These are phyloP conservation scores for Ophiobolus disseminans DNA, from an alignment of 2,329 filamentous ascomycete genomes.

Conservation along the genomic window DNA sequence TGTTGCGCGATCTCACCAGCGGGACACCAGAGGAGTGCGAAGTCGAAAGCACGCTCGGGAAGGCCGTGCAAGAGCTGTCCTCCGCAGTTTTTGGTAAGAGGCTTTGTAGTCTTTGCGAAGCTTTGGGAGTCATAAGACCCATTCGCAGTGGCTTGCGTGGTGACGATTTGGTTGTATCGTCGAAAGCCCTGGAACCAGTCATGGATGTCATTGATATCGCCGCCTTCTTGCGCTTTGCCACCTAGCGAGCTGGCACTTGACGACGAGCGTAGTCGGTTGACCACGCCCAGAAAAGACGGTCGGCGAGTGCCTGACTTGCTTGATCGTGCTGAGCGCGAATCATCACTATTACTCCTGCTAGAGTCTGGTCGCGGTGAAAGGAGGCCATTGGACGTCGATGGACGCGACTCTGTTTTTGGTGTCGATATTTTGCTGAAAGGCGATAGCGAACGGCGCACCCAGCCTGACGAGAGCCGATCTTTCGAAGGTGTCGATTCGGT, in stretches of 20 bases:
- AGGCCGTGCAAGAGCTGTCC: constrained; percentile 39
- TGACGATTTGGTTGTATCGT: constrained; percentile 41
- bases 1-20: constrained; percentile 22
- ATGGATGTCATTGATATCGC: constrained; percentile 35
- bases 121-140: constrained; percentile 20
- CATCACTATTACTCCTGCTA: constrained; percentile 36
- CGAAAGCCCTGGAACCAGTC: constrained; percentile 42
- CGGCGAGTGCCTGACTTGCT: constrained; percentile 27
- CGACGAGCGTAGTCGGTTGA: constrained; percentile 35
- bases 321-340: constrained; percentile 33
- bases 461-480: constrained; percentile 31
- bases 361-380: constrained; percentile 24
- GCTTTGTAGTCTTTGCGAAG: constrained; percentile 31
- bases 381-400: constrained; percentile 20
- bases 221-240: constrained; percentile 23
- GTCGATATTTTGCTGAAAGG: constrained; percentile 17
- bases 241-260: constrained; percentile 32
- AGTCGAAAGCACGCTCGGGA: constrained; percentile 43
- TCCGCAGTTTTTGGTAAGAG: constrained; percentile 38
- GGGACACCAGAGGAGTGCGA: constrained; percentile 45
- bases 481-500: constrained; percentile 26
- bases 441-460: constrained; percentile 30
- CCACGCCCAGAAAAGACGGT: constrained; percentile 30
- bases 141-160: constrained; percentile 23
- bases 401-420: constrained; percentile 20